These are phyloP conservation scores for Apiospora hydei DNA, from an alignment of 2,329 filamentous ascomycete species.

Conservation along the genomic window DNA sequence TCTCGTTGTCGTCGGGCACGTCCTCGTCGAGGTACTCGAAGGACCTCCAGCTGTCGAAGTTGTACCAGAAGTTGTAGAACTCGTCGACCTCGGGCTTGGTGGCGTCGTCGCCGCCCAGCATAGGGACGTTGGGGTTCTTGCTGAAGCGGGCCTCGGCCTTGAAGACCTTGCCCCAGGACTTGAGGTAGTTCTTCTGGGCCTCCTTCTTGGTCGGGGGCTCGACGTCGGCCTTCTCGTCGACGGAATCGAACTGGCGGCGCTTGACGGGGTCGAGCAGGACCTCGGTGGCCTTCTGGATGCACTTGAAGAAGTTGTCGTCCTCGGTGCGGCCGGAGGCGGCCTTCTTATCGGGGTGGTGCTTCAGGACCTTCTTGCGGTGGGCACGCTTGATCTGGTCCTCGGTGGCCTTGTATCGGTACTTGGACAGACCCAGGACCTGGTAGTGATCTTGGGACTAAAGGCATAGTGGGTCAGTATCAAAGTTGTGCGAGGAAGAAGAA, in stretches of 20 bases:
- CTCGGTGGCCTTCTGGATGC: slow-evolving; percentile 97
- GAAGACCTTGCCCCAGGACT: slow-evolving; percentile 90
- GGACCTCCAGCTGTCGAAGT: slow-evolving; percentile 96
- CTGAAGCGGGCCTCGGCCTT: slow-evolving; percentile 93
- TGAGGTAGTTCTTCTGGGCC: slow-evolving; percentile 89
- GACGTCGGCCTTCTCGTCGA: slow-evolving; percentile 92
- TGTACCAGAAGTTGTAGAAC: slow-evolving; percentile 99
- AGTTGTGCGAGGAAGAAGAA: not conserved
- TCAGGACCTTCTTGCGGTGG: slow-evolving; percentile 99
- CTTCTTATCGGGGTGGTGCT: slow-evolving; percentile 99
- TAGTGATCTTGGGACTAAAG: slow-evolving; percentile 92
- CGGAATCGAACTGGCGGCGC: slow-evolving; percentile 94
- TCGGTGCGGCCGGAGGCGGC: slow-evolving; percentile 86
- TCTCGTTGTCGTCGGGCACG: slow-evolving; percentile 98
- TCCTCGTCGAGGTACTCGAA: slow-evolving; percentile 99
- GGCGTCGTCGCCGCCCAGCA: slow-evolving; percentile 83
- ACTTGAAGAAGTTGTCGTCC: slow-evolving; percentile 99
- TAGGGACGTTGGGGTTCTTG: slow-evolving; percentile 86
- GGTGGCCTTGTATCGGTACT: slow-evolving; percentile 90
- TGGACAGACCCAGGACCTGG: slow-evolving; percentile 90
- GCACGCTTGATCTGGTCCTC: slow-evolving; percentile 99
- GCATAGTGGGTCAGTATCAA: slow-evolving; percentile 17
- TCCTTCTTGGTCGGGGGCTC: slow-evolving; percentile 94
- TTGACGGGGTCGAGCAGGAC: slow-evolving; percentile 90
- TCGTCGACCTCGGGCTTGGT: slow-evolving; percentile 88